A percentile compares a stretch with the other conserved stretches of the same genome.
phyloP scores from a whole-genome alignment of 202 grass and related monocot species.

The Schoenoplectus triqueter region DNA sequence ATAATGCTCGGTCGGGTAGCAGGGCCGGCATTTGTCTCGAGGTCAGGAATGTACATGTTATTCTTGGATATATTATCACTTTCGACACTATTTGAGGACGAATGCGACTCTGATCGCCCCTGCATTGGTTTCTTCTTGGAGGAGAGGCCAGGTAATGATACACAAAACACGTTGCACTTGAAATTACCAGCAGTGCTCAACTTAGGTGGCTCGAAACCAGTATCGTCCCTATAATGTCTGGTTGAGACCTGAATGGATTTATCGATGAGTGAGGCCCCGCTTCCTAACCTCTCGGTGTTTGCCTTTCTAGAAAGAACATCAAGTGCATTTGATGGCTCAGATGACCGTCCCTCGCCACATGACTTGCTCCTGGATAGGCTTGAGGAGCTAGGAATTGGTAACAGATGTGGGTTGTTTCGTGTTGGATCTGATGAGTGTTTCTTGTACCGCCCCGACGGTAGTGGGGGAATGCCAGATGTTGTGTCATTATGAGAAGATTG shows the following conservation, averaged over 20 bases:
- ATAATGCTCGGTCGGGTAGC: conserved; percentile 46
- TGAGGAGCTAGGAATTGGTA: background rate
- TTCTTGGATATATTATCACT: background rate
- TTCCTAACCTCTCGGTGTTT: conserved; percentile 53
- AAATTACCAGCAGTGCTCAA: conserved; percentile 40
- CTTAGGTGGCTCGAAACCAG: conserved; percentile 34
- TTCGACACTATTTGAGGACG: background rate
- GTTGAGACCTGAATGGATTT: conserved; percentile 32
- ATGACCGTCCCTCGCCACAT: conserved; percentile 49
- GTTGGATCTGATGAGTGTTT: conserved; percentile 32
- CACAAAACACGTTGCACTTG: conserved; percentile 55
- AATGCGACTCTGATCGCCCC: background rate
- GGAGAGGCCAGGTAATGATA: conserved; percentile 61
- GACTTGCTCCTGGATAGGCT: conserved; percentile 49
- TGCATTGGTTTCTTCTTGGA: conserved; percentile 48
- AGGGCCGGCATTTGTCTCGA: conserved; percentile 14
- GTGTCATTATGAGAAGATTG: conserved; percentile 23
- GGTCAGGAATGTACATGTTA: background rate
- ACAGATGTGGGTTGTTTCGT: background rate
- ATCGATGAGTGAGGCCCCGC: conserved; percentile 50
- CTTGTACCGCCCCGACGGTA: conserved; percentile 31
- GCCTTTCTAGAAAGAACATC: conserved; percentile 53
- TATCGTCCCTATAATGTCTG: background rate
- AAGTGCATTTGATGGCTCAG: conserved; percentile 40
- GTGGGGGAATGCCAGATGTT: background rate